phyloP scores from a whole-genome alignment of 805 yeast species.

The Saturnispora diversa region DNA sequence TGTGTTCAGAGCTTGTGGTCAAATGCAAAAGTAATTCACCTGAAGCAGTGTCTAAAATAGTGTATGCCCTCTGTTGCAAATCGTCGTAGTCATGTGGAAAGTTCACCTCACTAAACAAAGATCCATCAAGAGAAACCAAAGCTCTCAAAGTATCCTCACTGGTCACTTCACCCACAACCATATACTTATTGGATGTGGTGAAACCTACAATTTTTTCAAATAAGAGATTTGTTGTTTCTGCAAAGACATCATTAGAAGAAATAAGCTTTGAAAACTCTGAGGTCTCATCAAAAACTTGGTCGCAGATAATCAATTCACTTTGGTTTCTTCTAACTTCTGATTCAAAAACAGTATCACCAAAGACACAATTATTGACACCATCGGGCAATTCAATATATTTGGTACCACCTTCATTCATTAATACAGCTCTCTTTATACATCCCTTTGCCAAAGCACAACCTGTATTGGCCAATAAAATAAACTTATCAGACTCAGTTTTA shows the following conservation, averaged over 20 bases:
- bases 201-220: conserved; percentile 63
- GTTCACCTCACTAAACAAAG: conserved; percentile 63
- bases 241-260: conserved; percentile 49
- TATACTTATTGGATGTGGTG: conserved; percentile 61
- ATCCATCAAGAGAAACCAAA: conserved; percentile 72
- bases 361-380: conserved; percentile 56
- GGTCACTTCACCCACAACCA: conserved; percentile 59
- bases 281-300: conserved; percentile 30
- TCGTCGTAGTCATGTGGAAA: conserved; percentile 64
- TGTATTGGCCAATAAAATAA: conserved; percentile 62
- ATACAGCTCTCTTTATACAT: conserved; percentile 53
- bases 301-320: conserved; percentile 60
- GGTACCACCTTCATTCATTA: conserved; percentile 61
- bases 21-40: conserved; percentile 76
- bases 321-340: conserved; percentile 23
- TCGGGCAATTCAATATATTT: conserved; percentile 48
- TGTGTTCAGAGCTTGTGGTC: conserved; percentile 47
- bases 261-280: conserved; percentile 25
- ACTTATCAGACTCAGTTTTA: conserved; percentile 43
- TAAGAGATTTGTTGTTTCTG: conserved; percentile 30
- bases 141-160: conserved; percentile 53
- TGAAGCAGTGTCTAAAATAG: conserved; percentile 65
- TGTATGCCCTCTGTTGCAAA: conserved; percentile 61
- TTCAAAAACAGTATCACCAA: conserved; percentile 49
- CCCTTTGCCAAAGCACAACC: conserved; percentile 41